Evolutionary conservation across 805 yeast genomes (phyloP), one percentile per base, ranked within the genome.

Genomic region (Metschnikowia koreensis): DNA sequence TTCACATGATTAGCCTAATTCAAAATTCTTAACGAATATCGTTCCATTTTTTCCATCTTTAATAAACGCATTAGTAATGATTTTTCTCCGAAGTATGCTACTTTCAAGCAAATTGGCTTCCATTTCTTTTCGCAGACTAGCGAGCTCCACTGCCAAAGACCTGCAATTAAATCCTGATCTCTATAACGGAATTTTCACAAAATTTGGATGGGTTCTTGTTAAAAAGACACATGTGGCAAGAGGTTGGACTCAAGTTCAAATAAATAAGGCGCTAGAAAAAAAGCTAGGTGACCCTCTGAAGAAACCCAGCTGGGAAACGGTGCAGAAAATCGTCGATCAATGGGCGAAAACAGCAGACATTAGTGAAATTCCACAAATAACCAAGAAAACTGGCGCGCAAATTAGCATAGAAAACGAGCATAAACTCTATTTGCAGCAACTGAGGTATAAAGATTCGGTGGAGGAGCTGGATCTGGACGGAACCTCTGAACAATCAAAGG

Each of bases 151-250:
- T 15, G 44, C 17, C 27, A 28, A n/a, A 9, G 48, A 36, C 13
- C 55, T 51, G 56, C 43, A 34, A 29, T 22, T 7, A 17, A 44
- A 36, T 50, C 68, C 54, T 7, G 59, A 49, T n/a, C 34, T 26
- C 38, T 64, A 47, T 33, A 56, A 50, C 41, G 61, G 60, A 11
- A 46, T 65, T 6, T 38, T 44, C 28, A 61, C 67, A 29, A 46
- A 49, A 7, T 51, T 47, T 33, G 69, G 68, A 27, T 65, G 69
- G 69, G 58, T 58, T 0, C 55, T 57, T 5, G 60, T 65, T 31
- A 60, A 56, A 16, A 59, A 57, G 38, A 36, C 53, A 13, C 60
- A 56, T 38, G 59, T 54, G 26, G 58, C 60, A 26, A 46, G 56
- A 16, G 50, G 50, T 11, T 65, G 69, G 69, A 64, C 68, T 9